These are phyloP conservation scores for Irpex lacteus DNA, from an alignment of 1,284 basidiomycete genomes.

Conservation along the genomic window DNA sequence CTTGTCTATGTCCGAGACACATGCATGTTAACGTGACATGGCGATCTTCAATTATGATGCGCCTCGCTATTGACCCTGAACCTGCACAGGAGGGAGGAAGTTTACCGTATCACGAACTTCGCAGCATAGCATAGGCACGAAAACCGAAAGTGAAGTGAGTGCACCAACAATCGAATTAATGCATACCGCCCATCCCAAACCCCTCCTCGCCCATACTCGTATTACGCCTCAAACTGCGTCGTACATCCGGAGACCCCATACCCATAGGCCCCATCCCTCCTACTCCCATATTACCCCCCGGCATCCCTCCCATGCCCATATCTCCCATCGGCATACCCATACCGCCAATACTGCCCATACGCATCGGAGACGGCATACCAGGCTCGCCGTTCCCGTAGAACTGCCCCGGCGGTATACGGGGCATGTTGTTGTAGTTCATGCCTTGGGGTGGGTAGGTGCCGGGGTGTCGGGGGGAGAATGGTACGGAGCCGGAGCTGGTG, in stretches of 20 bases:
- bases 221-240: conserved; percentile 3
- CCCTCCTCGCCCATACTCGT: conserved; percentile 15
- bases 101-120: not conserved
- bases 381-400: conserved; percentile 27
- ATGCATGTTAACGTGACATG: not conserved
- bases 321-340: conserved; percentile 23
- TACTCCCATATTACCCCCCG: conserved; percentile 14
- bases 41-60: too few species aligned
- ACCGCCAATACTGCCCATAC: conserved; percentile 29
- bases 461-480: conserved; percentile 35
- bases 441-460: conserved; percentile 28
- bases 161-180: not conserved
- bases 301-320: conserved; percentile 19
- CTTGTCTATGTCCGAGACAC: not conserved
- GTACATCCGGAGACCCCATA: conserved; percentile 18
- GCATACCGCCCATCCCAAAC: conserved; percentile 9
- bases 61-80: not conserved
- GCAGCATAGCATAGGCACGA: not conserved
- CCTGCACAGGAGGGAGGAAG: not conserved
- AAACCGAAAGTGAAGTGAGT: not conserved
- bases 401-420: conserved; percentile 23
- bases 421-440: conserved; percentile 23
- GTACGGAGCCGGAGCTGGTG: conserved; percentile 7
- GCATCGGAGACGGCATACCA: conserved; percentile 29
- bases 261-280: conserved; percentile 10